A percentile compares a stretch with the other conserved stretches of the same genome.
Evolutionary conservation across 495 filamentous ascomycete species (phyloP).

Genomic region (Friedmanniomyces simplex): DNA sequence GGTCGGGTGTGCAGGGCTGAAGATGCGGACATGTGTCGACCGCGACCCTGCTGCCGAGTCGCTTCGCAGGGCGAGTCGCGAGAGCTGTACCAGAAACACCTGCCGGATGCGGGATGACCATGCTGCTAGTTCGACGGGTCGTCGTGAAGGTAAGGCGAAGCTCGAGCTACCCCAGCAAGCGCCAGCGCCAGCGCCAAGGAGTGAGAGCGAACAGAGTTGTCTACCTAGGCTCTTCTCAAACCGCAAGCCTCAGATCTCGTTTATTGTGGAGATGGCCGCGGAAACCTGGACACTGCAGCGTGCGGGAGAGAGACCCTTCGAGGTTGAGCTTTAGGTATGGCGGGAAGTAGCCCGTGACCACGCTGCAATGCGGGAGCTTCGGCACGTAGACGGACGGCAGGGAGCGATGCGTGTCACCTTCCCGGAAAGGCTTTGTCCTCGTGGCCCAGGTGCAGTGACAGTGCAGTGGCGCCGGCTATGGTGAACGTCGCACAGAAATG

Average conservation of each 20-base stretch:
- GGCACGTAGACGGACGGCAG: neutral
- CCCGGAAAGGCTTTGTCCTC: neutral
- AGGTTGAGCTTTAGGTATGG: neutral
- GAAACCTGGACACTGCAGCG: neutral
- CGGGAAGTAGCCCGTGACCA: neutral
- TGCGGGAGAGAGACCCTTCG: neutral
- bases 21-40: no score
- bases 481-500: neutral
- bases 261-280: neutral
- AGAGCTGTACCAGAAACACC: no score
- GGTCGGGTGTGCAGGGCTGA: no score
- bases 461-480: neutral
- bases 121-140: no score
- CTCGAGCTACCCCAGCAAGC: neutral
- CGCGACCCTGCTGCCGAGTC: no score
- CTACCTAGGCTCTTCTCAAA: neutral
- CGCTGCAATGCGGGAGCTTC: neutral
- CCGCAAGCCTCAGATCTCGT: no score
- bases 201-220: neutral
- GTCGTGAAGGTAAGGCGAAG: neutral
- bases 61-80: no score
- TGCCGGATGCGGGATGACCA: no score
- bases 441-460: neutral
- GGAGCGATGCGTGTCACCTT: neutral
- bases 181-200: neutral